These are phyloP conservation scores for Diaporthe helianthi DNA, from an alignment of 2,329 filamentous ascomycete genomes.

Conservation along the genomic window DNA sequence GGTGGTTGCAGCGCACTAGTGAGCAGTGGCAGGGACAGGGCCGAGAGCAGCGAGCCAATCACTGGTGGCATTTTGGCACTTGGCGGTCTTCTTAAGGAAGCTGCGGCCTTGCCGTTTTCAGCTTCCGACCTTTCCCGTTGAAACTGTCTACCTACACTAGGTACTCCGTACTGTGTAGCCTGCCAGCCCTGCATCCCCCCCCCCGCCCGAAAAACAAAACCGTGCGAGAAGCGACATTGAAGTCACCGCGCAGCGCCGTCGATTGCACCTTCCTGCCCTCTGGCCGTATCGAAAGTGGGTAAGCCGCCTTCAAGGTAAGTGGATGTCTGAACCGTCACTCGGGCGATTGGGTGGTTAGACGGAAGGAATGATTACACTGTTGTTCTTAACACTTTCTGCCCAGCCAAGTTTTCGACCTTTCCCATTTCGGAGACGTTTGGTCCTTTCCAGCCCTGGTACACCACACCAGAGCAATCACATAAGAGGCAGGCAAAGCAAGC, in stretches of 20 bases:
- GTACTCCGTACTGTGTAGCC: constrained; percentile 1
- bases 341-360: neutral
- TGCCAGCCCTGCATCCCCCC: neutral
- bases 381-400: neutral
- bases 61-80: neutral
- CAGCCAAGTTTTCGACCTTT: neutral
- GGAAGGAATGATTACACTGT: neutral
- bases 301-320: neutral
- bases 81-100: constrained; percentile 28
- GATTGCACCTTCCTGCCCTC: neutral
- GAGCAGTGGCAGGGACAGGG: constrained; percentile 1
- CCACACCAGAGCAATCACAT: constrained; percentile 13
- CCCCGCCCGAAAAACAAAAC: too few species aligned
- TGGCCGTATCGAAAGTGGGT: neutral
- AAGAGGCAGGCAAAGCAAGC: neutral
- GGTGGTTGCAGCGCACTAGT: neutral
- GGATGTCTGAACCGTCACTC: neutral
- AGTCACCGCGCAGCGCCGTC: constrained; percentile 3
- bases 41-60: constrained; percentile 4
- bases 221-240: neutral
- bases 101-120: constrained; percentile 23
- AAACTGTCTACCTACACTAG: too few species aligned
- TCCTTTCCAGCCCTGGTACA: neutral
- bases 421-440: neutral
- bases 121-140: constrained; percentile 21